Evolutionary conservation across 2,329 filamentous ascomycete genomes (phyloP), one percentile per base, ranked within the genome.

Genomic region (Plenodomus lindquistii): DNA sequence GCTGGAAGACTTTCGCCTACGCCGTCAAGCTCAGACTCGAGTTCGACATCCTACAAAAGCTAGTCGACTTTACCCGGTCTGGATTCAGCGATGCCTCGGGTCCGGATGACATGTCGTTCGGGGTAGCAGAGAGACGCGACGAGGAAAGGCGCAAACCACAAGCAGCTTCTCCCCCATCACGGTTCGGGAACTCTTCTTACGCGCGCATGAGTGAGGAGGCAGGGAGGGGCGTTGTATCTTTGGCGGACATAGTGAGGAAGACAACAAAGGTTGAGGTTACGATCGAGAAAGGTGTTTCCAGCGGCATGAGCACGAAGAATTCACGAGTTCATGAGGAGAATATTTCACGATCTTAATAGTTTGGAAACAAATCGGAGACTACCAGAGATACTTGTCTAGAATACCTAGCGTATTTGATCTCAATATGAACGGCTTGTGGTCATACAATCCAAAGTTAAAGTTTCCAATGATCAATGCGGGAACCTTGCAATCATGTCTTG

Each of bases 1-100:
- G 66, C 3, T 65, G 69, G 48, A 75, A 75, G 46, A 62, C 57
- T 5, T 69, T 75, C 11, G 67, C 72, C 18, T 77, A 76, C 57
- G 70, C 70, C 48, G 57, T 76, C 50, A 77, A 77, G 60, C 69
- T 81, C 17, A 79, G 81, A 54, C 71, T 82, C 16, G 82, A 84
- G 60, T 77, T 78, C 55, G 74, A 77, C 16, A 76, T 84, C 46
- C 67, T 85, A 17, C 74, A 81, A 38, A 54, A 59, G 40, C 60
- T 65, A 36, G 49, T 59, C 39, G 52, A 55, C 44, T 56, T 58
- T 42, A 50, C 56, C 11, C 43, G 44, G 20, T 47, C 50, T 19
- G 46, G 47, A 13, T 48, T 54, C 17, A 48, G 44, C 18, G 46
- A 20, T 19, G 15, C 29, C 11, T 18, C 48, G 3, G 34, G 44